These are phyloP conservation scores for Candida morakotiae DNA, from an alignment of 805 yeast species.

Conservation along the genomic window DNA sequence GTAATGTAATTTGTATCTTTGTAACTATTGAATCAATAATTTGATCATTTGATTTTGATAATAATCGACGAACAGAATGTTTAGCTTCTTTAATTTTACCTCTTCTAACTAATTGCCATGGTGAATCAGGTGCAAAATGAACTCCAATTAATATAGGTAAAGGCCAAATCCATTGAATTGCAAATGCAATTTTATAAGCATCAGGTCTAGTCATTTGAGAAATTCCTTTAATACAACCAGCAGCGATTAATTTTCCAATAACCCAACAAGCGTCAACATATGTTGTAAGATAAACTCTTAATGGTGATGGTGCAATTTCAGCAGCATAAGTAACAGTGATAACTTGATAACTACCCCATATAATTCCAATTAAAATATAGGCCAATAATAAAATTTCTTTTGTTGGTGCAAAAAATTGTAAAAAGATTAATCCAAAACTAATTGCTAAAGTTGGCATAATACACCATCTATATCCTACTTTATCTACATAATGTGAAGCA, in stretches of 20 bases:
- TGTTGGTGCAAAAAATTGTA: conserved; percentile 43
- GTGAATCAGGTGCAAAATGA: conserved; percentile 52
- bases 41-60: conserved; percentile 31
- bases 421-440: conserved; percentile 37
- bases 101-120: conserved; percentile 50
- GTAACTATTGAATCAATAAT: conserved; percentile 37
- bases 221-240: conserved; percentile 46
- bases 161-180: conserved; percentile 61
- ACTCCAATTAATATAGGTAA: conserved; percentile 42
- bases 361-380: conserved; percentile 41
- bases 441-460: conserved; percentile 24
- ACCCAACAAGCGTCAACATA: conserved; percentile 51
- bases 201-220: conserved; percentile 19
- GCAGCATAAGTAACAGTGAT: conserved; percentile 53
- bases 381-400: conserved; percentile 37
- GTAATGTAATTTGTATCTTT: conserved; percentile 43
- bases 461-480: conserved; percentile 44
- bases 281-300: conserved; percentile 48
- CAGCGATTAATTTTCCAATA: conserved; percentile 51
- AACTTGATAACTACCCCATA: conserved; percentile 56
- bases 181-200: conserved; percentile 54
- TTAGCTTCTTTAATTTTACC: conserved; percentile 42
- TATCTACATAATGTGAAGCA: conserved; percentile 42
- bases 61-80: conserved; percentile 31
- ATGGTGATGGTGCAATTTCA: conserved; percentile 52